Evolutionary conservation across 2,329 filamentous ascomycete genomes (phyloP), one percentile per base, ranked within the genome.

Genomic region (Helminthosporium solani): DNA sequence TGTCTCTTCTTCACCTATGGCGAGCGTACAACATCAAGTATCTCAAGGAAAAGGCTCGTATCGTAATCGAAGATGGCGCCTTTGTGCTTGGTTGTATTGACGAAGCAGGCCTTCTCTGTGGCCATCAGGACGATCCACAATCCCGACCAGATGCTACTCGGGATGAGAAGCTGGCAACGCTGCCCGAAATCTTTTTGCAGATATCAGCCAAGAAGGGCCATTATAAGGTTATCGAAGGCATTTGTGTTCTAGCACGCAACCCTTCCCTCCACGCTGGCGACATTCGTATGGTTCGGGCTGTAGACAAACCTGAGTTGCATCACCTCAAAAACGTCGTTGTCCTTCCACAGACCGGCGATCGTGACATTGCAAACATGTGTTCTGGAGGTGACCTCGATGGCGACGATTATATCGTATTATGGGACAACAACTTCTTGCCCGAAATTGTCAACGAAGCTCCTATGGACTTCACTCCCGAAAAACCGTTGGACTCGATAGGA

Each of bases 371-470:
- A 1, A 90, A 87, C 60, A 97, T 97, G 92, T 90, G 94, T 53
- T 96, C 94, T 3, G 94, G 94, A 2, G 94, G 94, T 0, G 94
- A 99, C 63, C 78, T 99, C 0, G 94, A 99, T 63, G 94, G 94
- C 0, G 94, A 99, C 60, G 94, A 99, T 64, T 99, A 90, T 65
- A 85, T 97, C 44, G 84, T 97, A 4, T 86, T 96, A 36, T 99
- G 94, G 92, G 91, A 99, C 56, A 67, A 77, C 18, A 79, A 81
- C 12, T 74, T 99, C 6, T 75, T 95, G 20, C 65, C 66, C 6
- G 54, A 70, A 1, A 72, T 80, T 40, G 88, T 87, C 82, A 88
- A 94, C 55, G 75, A 81, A 27, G 73, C 79, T 0, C 85, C 94
- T 0, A 96, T 97, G 89, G 78, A 87, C 52, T 94, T 90, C 61